Evolutionary conservation across 139 green algal genomes (phyloP).

Genomic region (Chlamydomonas incerta): DNA sequence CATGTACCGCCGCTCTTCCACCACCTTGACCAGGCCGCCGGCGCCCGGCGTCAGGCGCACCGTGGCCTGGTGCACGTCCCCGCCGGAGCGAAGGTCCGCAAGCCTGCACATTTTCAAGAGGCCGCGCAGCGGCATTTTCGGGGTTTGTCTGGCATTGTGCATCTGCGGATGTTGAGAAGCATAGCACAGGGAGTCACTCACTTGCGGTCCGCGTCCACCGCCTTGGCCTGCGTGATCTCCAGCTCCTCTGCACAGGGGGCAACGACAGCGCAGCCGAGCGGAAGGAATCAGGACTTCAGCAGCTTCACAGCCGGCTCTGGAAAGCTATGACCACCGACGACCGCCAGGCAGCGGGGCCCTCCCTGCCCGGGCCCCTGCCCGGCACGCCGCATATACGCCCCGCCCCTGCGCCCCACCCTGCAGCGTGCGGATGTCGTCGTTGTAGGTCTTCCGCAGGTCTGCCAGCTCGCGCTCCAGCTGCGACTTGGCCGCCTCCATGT

Average conservation of each 20-base stretch:
- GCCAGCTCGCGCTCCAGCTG: constrained; percentile 27
- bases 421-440: constrained; percentile 20
- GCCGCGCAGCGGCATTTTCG: no score
- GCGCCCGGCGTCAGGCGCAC: not conserved
- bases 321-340: no score
- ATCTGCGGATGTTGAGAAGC: no score
- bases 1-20: not conserved
- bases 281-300: no score
- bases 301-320: no score
- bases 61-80: not conserved
- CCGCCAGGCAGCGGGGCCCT: no score
- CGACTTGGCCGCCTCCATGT: constrained; percentile 9
- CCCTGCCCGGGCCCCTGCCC: no score
- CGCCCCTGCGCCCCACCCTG: not conserved
- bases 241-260: constrained; percentile 37
- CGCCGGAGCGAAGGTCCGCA: not conserved
- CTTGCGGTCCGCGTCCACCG: constrained; percentile 34
- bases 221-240: constrained; percentile 20
- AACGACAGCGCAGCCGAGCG: no score
- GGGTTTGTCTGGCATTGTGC: no score
- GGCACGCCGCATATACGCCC: no score
- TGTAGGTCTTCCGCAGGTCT: not conserved
- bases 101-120: not conserved
- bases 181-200: not conserved
- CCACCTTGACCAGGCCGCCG: constrained; percentile 10